phyloP scores from a whole-genome alignment of 352 stramenopile genomes.

The Plasmopara muralis region DNA sequence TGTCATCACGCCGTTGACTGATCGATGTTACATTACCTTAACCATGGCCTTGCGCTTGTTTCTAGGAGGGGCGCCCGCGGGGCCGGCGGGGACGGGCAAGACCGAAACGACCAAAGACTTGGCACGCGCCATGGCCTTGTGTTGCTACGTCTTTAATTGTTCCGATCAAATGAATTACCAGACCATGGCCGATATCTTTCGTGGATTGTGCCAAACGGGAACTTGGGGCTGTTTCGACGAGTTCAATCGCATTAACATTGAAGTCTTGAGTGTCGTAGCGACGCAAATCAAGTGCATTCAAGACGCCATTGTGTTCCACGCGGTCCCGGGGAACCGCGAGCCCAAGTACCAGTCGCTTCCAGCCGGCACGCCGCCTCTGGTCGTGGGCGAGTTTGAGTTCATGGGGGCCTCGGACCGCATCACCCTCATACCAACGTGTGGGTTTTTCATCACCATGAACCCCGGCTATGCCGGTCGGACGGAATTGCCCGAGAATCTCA shows the following conservation, averaged over 20 bases:
- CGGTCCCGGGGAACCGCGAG: slow-evolving; percentile 92
- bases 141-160: slow-evolving; percentile 88
- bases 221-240: slow-evolving; percentile 87
- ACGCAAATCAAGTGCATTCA: slow-evolving; percentile 85
- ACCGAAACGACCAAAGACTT: slow-evolving; percentile 86
- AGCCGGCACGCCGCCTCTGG: slow-evolving; percentile 89
- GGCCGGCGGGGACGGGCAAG: slow-evolving; percentile 89
- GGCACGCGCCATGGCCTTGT: slow-evolving; percentile 76
- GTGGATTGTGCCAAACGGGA: slow-evolving; percentile 73
- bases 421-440: slow-evolving; percentile 81
- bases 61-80: slow-evolving; percentile 91
- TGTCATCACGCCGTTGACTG: slow-evolving; percentile 94
- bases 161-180: slow-evolving; percentile 89
- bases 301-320: slow-evolving; percentile 79
- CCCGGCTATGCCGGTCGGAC: slow-evolving; percentile 87
- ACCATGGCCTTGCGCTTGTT: slow-evolving; percentile 96
- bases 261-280: slow-evolving; percentile 81
- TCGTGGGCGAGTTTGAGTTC: slow-evolving; percentile 84
- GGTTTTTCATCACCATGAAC: slow-evolving; percentile 96
- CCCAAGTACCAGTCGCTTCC: slow-evolving; percentile 91
- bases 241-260: slow-evolving; percentile 87
- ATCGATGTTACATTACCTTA: slow-evolving; percentile 96
- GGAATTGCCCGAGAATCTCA: slow-evolving; percentile 86
- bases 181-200: slow-evolving; percentile 86
- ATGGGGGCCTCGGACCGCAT: slow-evolving; percentile 83